phyloP scores from a whole-genome alignment of 805 yeast genomes.

The Candida taoyuanica region DNA sequence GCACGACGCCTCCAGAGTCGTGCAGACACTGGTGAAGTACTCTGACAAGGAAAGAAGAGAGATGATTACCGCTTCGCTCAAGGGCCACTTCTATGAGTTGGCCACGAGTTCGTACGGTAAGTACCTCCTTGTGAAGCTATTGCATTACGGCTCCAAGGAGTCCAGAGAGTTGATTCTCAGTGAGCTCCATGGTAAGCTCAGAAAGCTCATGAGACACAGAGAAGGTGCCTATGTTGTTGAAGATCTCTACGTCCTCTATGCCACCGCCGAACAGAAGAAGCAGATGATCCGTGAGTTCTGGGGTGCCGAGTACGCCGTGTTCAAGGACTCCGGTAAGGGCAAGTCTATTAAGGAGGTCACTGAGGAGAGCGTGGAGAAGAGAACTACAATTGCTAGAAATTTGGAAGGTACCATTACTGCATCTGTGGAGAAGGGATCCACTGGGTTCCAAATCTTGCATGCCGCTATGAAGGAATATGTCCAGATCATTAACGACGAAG shows the following conservation, averaged over 20 bases:
- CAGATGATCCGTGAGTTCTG: conserved; percentile 95
- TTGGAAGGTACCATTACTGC: conserved; percentile 80
- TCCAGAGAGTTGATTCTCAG: conserved; percentile 70
- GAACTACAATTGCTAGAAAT: conserved; percentile 68
- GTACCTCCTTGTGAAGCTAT: conserved; percentile 78
- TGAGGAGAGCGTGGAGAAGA: conserved; percentile 67
- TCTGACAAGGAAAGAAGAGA: conserved; percentile 77
- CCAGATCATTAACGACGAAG: conserved; percentile 63
- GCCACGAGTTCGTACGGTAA: conserved; percentile 95
- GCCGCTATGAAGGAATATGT: conserved; percentile 92
- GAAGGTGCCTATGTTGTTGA: conserved; percentile 98
- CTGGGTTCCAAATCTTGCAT: conserved; percentile 93
- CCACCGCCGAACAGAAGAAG: conserved; percentile 76
- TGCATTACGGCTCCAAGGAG: conserved; percentile 87
- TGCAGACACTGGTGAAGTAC: conserved; percentile 88
- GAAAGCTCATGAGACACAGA: conserved; percentile 92
- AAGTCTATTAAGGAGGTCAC: conserved; percentile 63
- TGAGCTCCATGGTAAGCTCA: conserved; percentile 85
- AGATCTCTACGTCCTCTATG: conserved; percentile 81
- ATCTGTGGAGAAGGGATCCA: conserved; percentile 90
- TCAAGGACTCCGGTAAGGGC: conserved; percentile 67
- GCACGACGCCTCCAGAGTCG: conserved; percentile 95
- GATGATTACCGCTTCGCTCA: conserved; percentile 58
- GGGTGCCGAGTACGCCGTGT: conserved; percentile 93
- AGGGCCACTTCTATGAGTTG: conserved; percentile 71